A percentile compares a stretch with the other conserved stretches of the same genome.
phyloP scores from a whole-genome alignment of 371 early-diverging fungal genomes.

The Choanephora cucurbitarum region DNA sequence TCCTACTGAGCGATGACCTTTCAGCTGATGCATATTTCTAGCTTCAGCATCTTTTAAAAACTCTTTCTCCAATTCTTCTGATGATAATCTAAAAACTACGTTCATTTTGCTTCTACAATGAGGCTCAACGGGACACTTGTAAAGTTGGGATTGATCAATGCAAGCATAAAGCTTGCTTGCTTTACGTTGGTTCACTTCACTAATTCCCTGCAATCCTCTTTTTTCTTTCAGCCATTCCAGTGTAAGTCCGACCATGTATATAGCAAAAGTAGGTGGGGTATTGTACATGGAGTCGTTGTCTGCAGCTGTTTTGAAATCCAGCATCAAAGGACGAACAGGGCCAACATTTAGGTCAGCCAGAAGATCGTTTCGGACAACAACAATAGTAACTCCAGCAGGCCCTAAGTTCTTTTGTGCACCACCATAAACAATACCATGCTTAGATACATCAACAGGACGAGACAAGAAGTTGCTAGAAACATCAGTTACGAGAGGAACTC shows the following conservation, averaged over 20 bases:
- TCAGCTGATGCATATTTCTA: conserved; percentile 80
- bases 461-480: conserved; percentile 94
- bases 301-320: conserved; percentile 84
- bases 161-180: conserved; percentile 68
- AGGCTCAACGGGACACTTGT: conserved; percentile 67
- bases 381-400: conserved; percentile 91
- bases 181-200: conserved; percentile 66
- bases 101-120: conserved; percentile 86
- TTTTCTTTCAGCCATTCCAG: conserved; percentile 78
- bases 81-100: conserved; percentile 80
- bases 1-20: conserved; percentile 94
- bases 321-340: conserved; percentile 73
- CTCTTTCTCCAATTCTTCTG: conserved; percentile 71
- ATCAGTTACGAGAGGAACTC: conserved; percentile 90
- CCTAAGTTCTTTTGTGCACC: conserved; percentile 99
- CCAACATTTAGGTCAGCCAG: conserved; percentile 55
- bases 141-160: conserved; percentile 70
- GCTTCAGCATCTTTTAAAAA: conserved; percentile 84
- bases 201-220: conserved; percentile 79
- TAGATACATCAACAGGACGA: conserved; percentile 78
- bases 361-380: conserved; percentile 89
- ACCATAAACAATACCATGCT: conserved; percentile 88
- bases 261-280: conserved; percentile 95
- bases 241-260: conserved; percentile 88
- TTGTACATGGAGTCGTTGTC: conserved; percentile 91